A percentile compares a stretch with the other conserved stretches of the same genome.
Evolutionary conservation across 169 alveolate genomes (phyloP).

Genomic region (Eimeria maxima): DNA sequence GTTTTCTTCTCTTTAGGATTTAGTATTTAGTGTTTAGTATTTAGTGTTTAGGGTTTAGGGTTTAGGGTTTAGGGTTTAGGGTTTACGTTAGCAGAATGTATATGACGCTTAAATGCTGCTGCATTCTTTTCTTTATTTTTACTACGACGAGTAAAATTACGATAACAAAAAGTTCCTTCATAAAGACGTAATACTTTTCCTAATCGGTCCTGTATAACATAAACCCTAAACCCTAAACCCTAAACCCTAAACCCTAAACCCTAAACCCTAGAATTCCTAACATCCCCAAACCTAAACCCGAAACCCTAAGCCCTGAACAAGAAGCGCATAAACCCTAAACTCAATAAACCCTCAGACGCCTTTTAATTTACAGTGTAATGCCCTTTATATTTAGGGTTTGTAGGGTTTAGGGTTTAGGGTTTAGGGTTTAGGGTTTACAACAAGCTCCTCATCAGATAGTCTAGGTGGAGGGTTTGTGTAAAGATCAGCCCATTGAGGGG

Average conservation of each 20-base stretch:
- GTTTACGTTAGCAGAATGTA: constrained; percentile 17
- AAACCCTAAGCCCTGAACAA: no score
- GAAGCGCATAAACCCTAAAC: neutral
- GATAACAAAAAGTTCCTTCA: constrained; percentile 59
- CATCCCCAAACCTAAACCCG: no score
- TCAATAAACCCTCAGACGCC: neutral
- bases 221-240: neutral
- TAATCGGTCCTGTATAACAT: constrained; percentile 14
- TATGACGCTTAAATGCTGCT: constrained; percentile 60
- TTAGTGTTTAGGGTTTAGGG: neutral
- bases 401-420: constrained; percentile 49
- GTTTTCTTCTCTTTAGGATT: no score
- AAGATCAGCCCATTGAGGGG: neutral
- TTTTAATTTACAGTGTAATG: neutral
- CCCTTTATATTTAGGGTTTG: neutral
- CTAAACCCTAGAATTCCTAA: neutral
- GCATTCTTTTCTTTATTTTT: no score
- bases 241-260: constrained; percentile 2
- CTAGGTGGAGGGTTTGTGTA: neutral
- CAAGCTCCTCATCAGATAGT: neutral
- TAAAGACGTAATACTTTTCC: constrained; percentile 27
- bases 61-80: constrained; percentile 55
- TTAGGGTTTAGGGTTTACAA: constrained; percentile 43
- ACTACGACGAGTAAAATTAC: no score
- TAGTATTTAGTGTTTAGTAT: no score